phyloP scores from a whole-genome alignment of 768 basidiomycete genomes.

The Pluteus cervinus region DNA sequence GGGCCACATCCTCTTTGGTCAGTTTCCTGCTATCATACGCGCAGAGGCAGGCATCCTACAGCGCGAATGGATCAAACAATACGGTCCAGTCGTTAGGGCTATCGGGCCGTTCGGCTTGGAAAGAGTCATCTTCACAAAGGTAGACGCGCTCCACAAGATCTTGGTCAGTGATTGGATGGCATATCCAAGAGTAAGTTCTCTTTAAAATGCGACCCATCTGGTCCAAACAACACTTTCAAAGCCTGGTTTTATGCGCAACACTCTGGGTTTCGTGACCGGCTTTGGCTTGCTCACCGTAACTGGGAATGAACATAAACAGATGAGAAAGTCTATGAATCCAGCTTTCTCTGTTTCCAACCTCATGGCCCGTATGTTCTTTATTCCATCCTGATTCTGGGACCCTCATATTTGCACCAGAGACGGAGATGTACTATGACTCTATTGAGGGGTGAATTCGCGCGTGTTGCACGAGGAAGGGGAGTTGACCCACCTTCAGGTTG shows the following conservation, averaged over 20 bases:
- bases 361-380: conserved; percentile 7
- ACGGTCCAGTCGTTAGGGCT: conserved; percentile 34
- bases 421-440: conserved; percentile 42
- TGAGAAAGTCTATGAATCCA: conserved; percentile 40
- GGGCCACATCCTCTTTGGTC: conserved; percentile 27
- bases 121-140: conserved; percentile 31
- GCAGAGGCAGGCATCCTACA: conserved; percentile 35
- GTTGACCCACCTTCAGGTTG: conserved; percentile 19
- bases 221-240: conserved; percentile 7
- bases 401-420: conserved; percentile 25
- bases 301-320: conserved; percentile 34
- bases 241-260: conserved; percentile 32
- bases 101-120: conserved; percentile 37
- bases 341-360: conserved; percentile 35
- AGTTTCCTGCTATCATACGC: conserved; percentile 29
- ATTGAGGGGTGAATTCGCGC: conserved; percentile 31
- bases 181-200: conserved; percentile 30
- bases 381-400: neutral
- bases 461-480: neutral
- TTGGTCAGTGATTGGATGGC: conserved; percentile 32
- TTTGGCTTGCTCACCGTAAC: conserved; percentile 38
- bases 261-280: conserved; percentile 30
- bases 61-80: conserved; percentile 33
- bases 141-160: conserved; percentile 34
- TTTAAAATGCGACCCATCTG: neutral